Percentiles rank a stretch among this genome's conserved stretches.
phyloP scores from a whole-genome alignment of 164 flowering plant species.

The Umbilicus rupestris region DNA sequence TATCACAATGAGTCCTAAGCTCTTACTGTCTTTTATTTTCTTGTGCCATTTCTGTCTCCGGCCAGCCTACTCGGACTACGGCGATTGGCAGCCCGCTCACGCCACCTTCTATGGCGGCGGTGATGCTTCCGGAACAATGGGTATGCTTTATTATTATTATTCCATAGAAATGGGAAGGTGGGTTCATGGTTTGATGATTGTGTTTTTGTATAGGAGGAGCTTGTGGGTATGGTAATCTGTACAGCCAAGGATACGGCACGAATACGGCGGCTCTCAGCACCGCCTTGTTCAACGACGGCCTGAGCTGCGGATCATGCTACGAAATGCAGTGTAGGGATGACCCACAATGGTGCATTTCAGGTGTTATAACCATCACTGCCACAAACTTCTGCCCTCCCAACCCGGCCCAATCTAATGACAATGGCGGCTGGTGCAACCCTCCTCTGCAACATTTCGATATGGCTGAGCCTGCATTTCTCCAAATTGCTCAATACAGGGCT shows the following conservation, averaged over 20 bases:
- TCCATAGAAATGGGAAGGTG: background rate
- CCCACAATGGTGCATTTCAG: slow-evolving; percentile 34
- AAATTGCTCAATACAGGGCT: slow-evolving; percentile 35
- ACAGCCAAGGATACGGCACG: slow-evolving; percentile 45
- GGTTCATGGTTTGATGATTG: background rate
- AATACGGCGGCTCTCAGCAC: slow-evolving; percentile 42
- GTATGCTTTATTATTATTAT: too few relatives aligned
- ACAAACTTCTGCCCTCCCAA: slow-evolving; percentile 49
- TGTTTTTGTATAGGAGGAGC: slow-evolving; percentile 31
- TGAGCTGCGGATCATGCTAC: slow-evolving; percentile 39
- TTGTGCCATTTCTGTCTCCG: slow-evolving; percentile 14
- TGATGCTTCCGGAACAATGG: slow-evolving; percentile 61
- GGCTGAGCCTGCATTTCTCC: slow-evolving; percentile 40
- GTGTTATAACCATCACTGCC: slow-evolving; percentile 28
- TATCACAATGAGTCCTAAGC: background rate
- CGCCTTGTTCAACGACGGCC: slow-evolving; percentile 39
- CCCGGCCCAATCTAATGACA: slow-evolving; percentile 24
- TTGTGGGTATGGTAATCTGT: slow-evolving; percentile 45
- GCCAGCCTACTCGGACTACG: too few relatives aligned
- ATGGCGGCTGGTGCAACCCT: slow-evolving; percentile 52
- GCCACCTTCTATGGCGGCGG: slow-evolving; percentile 57
- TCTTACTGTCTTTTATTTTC: slow-evolving; percentile 13
- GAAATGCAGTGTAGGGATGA: slow-evolving; percentile 30
- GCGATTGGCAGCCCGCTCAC: too few relatives aligned
- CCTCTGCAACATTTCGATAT: slow-evolving; percentile 40